Evolutionary conservation across 768 basidiomycete genomes (phyloP).

Genomic region (Pleurotus tuoliensis): DNA sequence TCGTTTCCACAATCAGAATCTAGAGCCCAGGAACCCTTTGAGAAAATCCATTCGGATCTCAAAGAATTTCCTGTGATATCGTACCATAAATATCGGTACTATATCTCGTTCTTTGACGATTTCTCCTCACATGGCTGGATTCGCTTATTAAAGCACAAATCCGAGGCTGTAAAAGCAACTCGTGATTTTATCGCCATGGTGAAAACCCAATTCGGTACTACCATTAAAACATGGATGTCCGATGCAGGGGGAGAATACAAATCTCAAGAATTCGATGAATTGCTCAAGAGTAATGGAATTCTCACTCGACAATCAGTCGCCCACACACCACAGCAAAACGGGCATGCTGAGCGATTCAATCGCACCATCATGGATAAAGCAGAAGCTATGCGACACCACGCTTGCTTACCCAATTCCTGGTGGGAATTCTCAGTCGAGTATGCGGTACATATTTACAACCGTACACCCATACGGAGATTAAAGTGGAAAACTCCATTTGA

Average conservation of each 20-base stretch:
- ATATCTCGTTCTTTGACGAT: constrained; percentile 1
- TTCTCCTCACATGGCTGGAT: not conserved
- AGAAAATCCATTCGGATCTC: constrained; percentile 5
- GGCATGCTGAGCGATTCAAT: constrained; percentile 26
- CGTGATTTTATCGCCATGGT: constrained; percentile 6
- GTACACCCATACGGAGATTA: too few relatives aligned
- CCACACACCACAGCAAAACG: constrained; percentile 22
- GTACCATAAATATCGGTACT: not conserved
- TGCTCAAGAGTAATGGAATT: constrained; percentile 14
- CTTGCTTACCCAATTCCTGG: too few relatives aligned
- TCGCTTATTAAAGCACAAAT: constrained; percentile 6
- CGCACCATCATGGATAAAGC: constrained; percentile 17
- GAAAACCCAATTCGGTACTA: constrained; percentile 8
- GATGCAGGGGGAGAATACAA: constrained; percentile 15
- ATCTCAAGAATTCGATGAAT: constrained; percentile 9
- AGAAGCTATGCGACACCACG: constrained; percentile 16
- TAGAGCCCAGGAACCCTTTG: not conserved
- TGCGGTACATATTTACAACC: too few relatives aligned
- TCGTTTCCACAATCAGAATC: not conserved
- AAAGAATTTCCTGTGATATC: constrained; percentile 3
- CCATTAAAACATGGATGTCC: constrained; percentile 6
- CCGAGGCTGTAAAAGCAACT: constrained; percentile 9
- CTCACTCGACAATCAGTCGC: constrained; percentile 15
- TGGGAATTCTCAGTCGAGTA: too few relatives aligned
- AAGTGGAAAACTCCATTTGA: too few relatives aligned